These are phyloP conservation scores for Amaranthus palmeri DNA, from an alignment of 148 eudicot species.

Conservation along the genomic window DNA sequence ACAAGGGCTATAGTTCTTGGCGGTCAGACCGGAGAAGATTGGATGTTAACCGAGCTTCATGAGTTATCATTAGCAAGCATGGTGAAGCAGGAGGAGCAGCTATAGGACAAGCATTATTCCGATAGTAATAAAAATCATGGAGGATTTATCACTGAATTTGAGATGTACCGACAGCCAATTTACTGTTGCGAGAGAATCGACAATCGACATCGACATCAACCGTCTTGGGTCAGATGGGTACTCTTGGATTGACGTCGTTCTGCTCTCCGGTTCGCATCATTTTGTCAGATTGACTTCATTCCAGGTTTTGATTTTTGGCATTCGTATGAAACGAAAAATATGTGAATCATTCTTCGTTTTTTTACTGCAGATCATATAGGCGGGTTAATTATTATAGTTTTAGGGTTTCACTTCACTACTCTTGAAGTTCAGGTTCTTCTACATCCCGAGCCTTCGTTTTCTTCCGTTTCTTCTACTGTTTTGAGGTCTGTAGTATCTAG, in stretches of 20 bases:
- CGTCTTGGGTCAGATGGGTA: conserved; percentile 16
- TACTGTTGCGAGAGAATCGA: conserved; percentile 14
- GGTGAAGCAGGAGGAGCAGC: conserved; percentile 28
- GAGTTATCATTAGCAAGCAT: conserved; percentile 72
- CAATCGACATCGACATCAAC: background rate
- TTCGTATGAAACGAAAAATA: conserved; percentile 28
- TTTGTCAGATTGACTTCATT: conserved; percentile 25
- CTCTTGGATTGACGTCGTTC: conserved; percentile 22
- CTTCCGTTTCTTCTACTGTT: conserved; percentile 14
- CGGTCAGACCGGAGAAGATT: conserved; percentile 95
- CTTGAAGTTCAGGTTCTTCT: conserved; percentile 26
- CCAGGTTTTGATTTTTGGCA: conserved; percentile 31
- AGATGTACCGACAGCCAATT: conserved; percentile 9
- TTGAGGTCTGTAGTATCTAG: conserved; percentile 18
- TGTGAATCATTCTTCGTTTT: conserved; percentile 19
- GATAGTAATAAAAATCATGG: conserved; percentile 8
- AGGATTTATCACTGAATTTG: background rate
- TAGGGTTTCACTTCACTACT: conserved; percentile 18
- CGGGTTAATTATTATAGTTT: conserved; percentile 26
- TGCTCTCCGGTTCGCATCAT: conserved; percentile 14
- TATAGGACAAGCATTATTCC: conserved; percentile 9
- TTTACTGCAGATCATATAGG: conserved; percentile 24
- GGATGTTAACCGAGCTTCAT: conserved; percentile 86
- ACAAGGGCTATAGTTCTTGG: conserved; percentile 96
- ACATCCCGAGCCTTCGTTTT: background rate